Base-by-base conservation (phyloP, 2,329 filamentous ascomycete species). In the Stemphylium beticola region DNA sequence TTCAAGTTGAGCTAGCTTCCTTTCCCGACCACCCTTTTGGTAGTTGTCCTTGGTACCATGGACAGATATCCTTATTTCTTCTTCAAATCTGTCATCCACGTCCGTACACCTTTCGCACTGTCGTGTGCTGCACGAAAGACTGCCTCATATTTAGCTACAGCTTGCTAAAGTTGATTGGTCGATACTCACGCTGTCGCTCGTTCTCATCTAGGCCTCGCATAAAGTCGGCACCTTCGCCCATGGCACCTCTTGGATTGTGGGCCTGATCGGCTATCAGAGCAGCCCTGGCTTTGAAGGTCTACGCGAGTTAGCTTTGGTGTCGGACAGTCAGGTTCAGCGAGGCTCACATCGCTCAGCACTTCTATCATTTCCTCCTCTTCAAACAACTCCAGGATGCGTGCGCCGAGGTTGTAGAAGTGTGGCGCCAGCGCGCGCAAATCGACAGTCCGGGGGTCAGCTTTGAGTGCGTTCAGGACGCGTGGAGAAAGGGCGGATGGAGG, bases 241-340 rank as follows among this genome's bases (percentile, higher is more conserved):
- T 56, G 10, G 88, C 88, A 12, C 89, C 88, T 9, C 88, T 86
- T 3, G 89, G 89, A 76, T 96, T 96, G 64, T 93, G 87, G 2
- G 93, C 93, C 72, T 96, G 91, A 71, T 98, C 85, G 5, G 90
- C 90, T 45, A 98, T 91, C 59, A 96, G 91, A 1, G 86, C 83
- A 0, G 92, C 91, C 42, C 95, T 83, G 44, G 85, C 83, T 62
- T 93, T 91, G 76, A 96, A 98, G 0, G 91, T 92, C 79, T 89
- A 38, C 4, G 10, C 8, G 22, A 4, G 31, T 61, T 15, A 60
- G 55, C 37, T 48, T 18, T 12, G 5, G 10, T 22, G 18, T 7
- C 14, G 24, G 15, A 20, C n/a, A 3, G 11, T 24, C n/a, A 15
- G 17, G 44, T 15, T 41, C 11, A 20, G 10, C 8, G 20, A 18